Percentiles rank a stretch among this genome's conserved stretches.
Evolutionary conservation across 148 eudicot species (phyloP).

Genomic region (Vaccinium myrtillus): DNA sequence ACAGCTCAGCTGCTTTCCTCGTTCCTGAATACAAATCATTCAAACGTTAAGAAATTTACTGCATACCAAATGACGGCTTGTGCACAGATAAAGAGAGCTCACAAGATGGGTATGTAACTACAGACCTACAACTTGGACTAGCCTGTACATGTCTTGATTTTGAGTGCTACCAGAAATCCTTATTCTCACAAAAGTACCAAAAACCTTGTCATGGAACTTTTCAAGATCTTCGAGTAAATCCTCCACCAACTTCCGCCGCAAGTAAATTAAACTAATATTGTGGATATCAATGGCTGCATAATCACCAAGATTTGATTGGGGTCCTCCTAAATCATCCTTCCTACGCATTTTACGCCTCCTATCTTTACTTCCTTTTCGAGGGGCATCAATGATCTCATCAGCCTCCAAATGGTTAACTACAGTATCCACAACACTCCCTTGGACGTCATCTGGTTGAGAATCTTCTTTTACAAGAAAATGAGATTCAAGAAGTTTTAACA

Average conservation of each 20-base stretch:
- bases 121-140: slow-evolving; percentile 94
- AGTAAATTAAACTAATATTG: slow-evolving; percentile 78
- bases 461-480: slow-evolving; percentile 79
- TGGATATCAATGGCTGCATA: slow-evolving; percentile 98
- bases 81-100: neutral
- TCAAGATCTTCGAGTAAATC: slow-evolving; percentile 76
- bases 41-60: neutral
- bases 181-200: slow-evolving; percentile 92
- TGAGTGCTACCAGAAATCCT: slow-evolving; percentile 81
- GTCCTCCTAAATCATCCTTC: slow-evolving; percentile 54
- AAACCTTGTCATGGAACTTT: slow-evolving; percentile 65
- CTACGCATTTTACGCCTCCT: slow-evolving; percentile 68
- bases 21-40: slow-evolving; percentile 57
- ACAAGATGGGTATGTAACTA: neutral
- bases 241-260: slow-evolving; percentile 85
- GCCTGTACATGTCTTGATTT: slow-evolving; percentile 95
- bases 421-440: slow-evolving; percentile 70
- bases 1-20: slow-evolving; percentile 66
- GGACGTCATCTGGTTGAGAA: slow-evolving; percentile 70
- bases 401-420: slow-evolving; percentile 53
- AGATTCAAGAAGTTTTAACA: slow-evolving; percentile 94
- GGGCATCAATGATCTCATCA: slow-evolving; percentile 56
- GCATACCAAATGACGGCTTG: slow-evolving; percentile 5
- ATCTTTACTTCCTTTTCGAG: slow-evolving; percentile 47
- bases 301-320: slow-evolving; percentile 81